These are phyloP conservation scores for Hydrangea macrophylla DNA, from an alignment of 148 eudicot species.

Conservation along the genomic window DNA sequence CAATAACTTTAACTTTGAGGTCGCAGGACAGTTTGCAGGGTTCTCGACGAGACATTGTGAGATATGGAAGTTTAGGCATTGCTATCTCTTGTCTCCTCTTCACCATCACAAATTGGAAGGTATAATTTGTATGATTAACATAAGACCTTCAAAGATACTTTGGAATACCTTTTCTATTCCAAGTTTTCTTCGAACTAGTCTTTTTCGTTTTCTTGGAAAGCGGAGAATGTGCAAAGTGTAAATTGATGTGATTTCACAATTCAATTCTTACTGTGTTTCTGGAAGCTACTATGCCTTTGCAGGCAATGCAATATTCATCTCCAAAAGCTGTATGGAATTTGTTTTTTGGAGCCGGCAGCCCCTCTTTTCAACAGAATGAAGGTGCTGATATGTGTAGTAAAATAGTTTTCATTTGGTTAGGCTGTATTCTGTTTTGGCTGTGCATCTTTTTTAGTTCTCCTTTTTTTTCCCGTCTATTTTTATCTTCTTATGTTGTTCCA, in stretches of 20 bases:
- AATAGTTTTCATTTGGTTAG: not conserved
- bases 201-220: constrained; percentile 2
- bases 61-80: constrained; percentile 89
- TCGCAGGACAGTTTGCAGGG: constrained; percentile 76
- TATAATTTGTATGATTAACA: constrained; percentile 24
- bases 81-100: constrained; percentile 70
- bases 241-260: constrained; percentile 8
- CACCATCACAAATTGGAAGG: constrained; percentile 77
- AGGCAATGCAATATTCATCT: constrained; percentile 99
- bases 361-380: constrained; percentile 47
- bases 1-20: constrained; percentile 17
- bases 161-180: not conserved
- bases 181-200: not conserved
- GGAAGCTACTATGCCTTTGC: constrained; percentile 52
- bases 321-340: constrained; percentile 93
- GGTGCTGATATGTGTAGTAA: constrained; percentile 34
- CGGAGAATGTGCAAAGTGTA: not conserved
- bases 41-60: constrained; percentile 78
- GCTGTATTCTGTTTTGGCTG: not conserved
- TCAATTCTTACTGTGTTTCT: constrained; percentile 29
- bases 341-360: constrained; percentile 61
- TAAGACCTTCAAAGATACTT: too few species aligned
- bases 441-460: constrained; percentile 2
- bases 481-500: not conserved
- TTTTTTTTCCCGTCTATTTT: not conserved